Evolutionary conservation across 2,329 filamentous ascomycete species (phyloP).

Genomic region (Epichloe coenophiala): DNA sequence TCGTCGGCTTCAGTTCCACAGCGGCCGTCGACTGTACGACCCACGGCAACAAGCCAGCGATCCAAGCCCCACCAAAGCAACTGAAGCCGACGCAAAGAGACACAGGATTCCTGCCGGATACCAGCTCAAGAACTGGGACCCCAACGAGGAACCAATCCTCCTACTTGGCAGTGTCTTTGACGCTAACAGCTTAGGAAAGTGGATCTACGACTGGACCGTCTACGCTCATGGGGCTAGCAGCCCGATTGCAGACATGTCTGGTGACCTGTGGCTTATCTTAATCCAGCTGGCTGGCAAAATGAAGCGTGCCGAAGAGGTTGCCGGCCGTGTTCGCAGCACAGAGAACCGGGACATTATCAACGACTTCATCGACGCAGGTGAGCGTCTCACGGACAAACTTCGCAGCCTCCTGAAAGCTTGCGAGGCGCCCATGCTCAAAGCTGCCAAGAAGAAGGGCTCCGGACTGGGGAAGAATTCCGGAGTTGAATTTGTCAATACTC

Average conservation of each 20-base stretch:
- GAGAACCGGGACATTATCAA: constrained; percentile 72
- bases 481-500: constrained; percentile 87
- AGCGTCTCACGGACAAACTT: constrained; percentile 75
- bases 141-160: constrained; percentile 83
- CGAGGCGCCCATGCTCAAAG: constrained; percentile 90
- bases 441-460: constrained; percentile 56
- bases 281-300: constrained; percentile 91
- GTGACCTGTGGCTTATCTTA: constrained; percentile 86
- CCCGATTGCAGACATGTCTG: constrained; percentile 80
- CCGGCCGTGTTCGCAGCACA: constrained; percentile 54
- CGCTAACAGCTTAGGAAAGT: constrained; percentile 93
- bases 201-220: constrained; percentile 99
- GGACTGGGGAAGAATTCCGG: constrained; percentile 80
- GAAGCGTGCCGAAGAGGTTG: constrained; percentile 73
- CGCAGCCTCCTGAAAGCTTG: constrained; percentile 79
- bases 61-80: constrained; percentile 32
- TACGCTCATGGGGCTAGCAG: constrained; percentile 72
- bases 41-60: constrained; percentile 18
- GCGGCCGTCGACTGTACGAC: constrained; percentile 38
- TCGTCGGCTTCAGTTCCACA: constrained; percentile 36
- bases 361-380: constrained; percentile 81
- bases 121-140: constrained; percentile 97
- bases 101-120: constrained; percentile 79
- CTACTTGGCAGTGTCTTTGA: constrained; percentile 93
- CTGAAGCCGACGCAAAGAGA: constrained; percentile 43